These are phyloP conservation scores for Solanum medicagineum DNA, from an alignment of 257 asterid species.

Conservation along the genomic window DNA sequence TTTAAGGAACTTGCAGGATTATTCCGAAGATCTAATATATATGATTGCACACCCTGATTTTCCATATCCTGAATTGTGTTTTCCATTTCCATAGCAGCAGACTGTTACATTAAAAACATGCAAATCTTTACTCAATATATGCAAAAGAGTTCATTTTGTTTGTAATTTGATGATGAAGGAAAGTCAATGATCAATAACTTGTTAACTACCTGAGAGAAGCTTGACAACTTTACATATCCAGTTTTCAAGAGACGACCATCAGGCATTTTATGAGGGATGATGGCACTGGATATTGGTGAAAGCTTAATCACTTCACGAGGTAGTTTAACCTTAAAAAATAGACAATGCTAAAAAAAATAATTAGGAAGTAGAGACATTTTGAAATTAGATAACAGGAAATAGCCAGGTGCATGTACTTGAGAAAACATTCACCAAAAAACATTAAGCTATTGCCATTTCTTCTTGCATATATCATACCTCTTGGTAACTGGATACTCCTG, in stretches of 20 bases:
- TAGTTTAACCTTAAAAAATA: conserved; percentile 44
- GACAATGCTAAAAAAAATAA: neutral
- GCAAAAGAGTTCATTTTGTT: neutral
- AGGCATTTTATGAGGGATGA: conserved; percentile 54
- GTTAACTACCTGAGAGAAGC: conserved; percentile 68
- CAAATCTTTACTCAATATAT: neutral
- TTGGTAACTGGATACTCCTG: conserved; percentile 33
- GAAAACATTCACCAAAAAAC: neutral
- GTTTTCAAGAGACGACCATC: conserved; percentile 63
- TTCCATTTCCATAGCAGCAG: conserved; percentile 84
- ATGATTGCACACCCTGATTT: conserved; percentile 83
- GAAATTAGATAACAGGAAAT: neutral
- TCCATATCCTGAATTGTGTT: conserved; percentile 73
- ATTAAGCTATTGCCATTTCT: neutral
- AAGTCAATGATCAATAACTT: neutral
- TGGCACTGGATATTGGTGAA: conserved; percentile 67
- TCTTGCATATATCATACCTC: conserved; percentile 36
- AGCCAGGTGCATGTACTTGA: neutral
- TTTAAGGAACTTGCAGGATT: conserved; percentile 49
- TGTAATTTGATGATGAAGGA: neutral
- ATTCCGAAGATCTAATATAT: conserved; percentile 81
- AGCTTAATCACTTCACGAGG: conserved; percentile 81
- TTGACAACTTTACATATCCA: conserved; percentile 71
- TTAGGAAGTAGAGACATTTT: neutral
- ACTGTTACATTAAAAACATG: conserved; percentile 23